Conservation (phyloP, 2,329 filamentous ascomycete genomes). For the Scedosporium boydii region DNA sequence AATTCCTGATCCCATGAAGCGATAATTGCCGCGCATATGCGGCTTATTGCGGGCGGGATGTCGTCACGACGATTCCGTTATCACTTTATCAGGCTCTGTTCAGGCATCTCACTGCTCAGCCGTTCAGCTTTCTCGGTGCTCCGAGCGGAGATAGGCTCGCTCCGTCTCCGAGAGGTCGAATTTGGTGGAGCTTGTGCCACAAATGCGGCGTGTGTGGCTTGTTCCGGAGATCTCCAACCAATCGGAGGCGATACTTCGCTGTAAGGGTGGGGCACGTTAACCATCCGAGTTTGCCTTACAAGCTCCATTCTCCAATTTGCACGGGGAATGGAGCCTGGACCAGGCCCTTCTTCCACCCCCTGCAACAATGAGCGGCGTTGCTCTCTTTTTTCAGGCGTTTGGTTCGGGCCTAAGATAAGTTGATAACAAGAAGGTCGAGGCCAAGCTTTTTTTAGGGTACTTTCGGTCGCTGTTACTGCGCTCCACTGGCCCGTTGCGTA, state of each 20-base stretch:
- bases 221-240: neutral
- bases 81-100: too few species aligned
- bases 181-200: neutral
- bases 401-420: neutral
- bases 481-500: neutral
- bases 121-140: conserved; percentile 1
- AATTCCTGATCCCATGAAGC: neutral
- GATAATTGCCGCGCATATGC: conserved; percentile 4
- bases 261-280: neutral
- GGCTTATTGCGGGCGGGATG: neutral
- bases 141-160: conserved; percentile 6
- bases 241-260: neutral
- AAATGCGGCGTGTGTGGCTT: neutral
- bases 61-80: neutral
- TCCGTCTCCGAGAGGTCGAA: neutral
- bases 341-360: neutral
- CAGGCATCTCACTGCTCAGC: too few species aligned
- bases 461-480: neutral
- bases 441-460: neutral
- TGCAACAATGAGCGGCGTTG: neutral
- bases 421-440: neutral
- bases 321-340: neutral
- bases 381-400: neutral
- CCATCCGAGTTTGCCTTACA: too few species aligned
- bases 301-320: neutral